A percentile compares a stretch with the other conserved stretches of the same genome.
Conservation (phyloP, 148 eudicot species). For the Polygonum aviculare region DNA sequence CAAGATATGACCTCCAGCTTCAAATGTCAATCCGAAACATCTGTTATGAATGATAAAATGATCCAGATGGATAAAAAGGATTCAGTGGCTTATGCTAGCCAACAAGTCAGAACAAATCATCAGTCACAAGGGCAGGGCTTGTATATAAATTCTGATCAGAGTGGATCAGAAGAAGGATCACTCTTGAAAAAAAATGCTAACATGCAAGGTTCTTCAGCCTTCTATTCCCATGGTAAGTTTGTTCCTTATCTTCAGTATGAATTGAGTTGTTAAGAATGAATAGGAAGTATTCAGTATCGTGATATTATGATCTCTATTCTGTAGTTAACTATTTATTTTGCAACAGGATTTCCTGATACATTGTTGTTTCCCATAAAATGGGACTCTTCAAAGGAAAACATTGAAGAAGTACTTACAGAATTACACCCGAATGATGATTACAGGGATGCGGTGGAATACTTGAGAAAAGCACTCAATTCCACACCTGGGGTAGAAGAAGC, state of each 20-base stretch:
- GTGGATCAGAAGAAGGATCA: constrained; percentile 6
- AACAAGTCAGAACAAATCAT: not conserved
- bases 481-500: constrained; percentile 12
- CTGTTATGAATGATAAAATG: constrained; percentile 50
- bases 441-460: constrained; percentile 6
- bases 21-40: constrained; percentile 48
- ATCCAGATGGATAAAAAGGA: not conserved
- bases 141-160: constrained; percentile 4
- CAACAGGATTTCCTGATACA: constrained; percentile 1
- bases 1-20: constrained; percentile 24
- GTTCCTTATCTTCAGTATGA: not conserved
- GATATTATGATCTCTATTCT: not conserved
- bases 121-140: constrained; percentile 1
- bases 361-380: constrained; percentile 6
- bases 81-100: constrained; percentile 2
- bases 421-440: constrained; percentile 1
- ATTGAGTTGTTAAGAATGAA: not conserved
- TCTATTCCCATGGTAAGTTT: constrained; percentile 5
- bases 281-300: not conserved
- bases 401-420: not conserved
- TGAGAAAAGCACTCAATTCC: constrained; percentile 11
- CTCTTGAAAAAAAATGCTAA: constrained; percentile 1
- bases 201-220: not conserved
- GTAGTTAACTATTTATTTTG: not conserved
- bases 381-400: constrained; percentile 1